Base-by-base conservation (phyloP, 2,329 filamentous ascomycete genomes). In the Calonectria pauciramosa region DNA sequence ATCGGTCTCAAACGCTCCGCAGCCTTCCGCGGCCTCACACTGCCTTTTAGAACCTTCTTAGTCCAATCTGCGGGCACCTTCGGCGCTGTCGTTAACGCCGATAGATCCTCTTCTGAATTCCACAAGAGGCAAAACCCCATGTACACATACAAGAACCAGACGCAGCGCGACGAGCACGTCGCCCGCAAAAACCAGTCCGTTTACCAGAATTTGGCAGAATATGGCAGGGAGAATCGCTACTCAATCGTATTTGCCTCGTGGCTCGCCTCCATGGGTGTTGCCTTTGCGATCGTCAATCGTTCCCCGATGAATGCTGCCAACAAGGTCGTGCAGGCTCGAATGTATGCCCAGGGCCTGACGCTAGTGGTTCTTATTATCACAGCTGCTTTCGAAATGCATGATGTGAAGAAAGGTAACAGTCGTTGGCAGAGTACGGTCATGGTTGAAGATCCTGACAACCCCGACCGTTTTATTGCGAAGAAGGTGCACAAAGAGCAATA, bases 321-420 rank as follows among this genome's bases (percentile, higher is more conserved):
- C 89, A 98, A 98, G 90, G 88, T 98, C 32, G 96, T 98, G 20
- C 96, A 98, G 89, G 96, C 96, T 32, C 93, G 96, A 91, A 94
- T 98, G 78, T 98, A 98, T 86, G 96, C 96, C 4, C 96, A 98
- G 88, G 95, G 94, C 8, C 88, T 98, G 80, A 98, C 96, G 6
- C 88, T 98, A 60, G 94, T 93, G 76, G 95, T 98, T 66, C 89
- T 98, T 71, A 90, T 97, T 82, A 92, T 94, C 71, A 94, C 93
- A 36, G 95, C 96, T 59, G 94, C 92, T 11, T 94, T 98, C 80
- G 96, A 98, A 91, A 89, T 91, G 77, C 86, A 85, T 68, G 97
- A 99, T 85, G 94, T 93, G 78, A 93, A 36, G 34, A 36, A 36
- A 36, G 34, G 34, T 63, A 90, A 90, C 82, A 94, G 93, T 77